phyloP scores from a whole-genome alignment of 805 yeast genomes.

The Zygosaccharomyces kombuchaensis region DNA sequence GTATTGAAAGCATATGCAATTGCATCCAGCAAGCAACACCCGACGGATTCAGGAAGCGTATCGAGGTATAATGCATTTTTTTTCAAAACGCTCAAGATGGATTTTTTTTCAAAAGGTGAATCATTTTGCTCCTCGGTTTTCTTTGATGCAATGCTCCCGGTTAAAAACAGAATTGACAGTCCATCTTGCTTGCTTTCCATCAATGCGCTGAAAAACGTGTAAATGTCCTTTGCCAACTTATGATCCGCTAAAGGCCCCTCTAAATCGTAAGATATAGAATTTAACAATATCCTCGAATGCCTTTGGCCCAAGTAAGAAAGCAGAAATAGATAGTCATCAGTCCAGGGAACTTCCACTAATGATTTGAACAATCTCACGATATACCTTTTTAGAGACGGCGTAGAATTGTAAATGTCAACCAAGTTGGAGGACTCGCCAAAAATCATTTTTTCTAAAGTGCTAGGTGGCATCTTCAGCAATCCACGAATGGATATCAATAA shows the following conservation, averaged over 20 bases:
- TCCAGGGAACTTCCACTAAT: constrained; percentile 55
- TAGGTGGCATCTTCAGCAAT: constrained; percentile 45
- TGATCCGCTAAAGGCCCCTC: constrained; percentile 51
- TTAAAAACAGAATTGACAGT: constrained; percentile 61
- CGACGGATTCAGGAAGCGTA: constrained; percentile 56
- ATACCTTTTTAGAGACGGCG: constrained; percentile 43
- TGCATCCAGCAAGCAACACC: constrained; percentile 65
- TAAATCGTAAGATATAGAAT: constrained; percentile 58
- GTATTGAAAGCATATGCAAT: constrained; percentile 70
- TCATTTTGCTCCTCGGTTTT: constrained; percentile 15
- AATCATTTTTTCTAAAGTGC: constrained; percentile 59
- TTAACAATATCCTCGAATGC: constrained; percentile 54
- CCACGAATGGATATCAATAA: constrained; percentile 56
- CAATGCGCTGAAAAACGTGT: constrained; percentile 62
- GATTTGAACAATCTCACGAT: constrained; percentile 55
- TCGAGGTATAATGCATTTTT: constrained; percentile 48
- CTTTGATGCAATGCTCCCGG: constrained; percentile 43
- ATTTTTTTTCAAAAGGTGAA: constrained; percentile 19
- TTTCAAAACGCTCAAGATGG: constrained; percentile 55
- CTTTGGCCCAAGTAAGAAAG: constrained; percentile 74
- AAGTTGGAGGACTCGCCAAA: constrained; percentile 54
- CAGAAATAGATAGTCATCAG: constrained; percentile 65
- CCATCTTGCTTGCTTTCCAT: constrained; percentile 76
- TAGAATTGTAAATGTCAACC: constrained; percentile 53
- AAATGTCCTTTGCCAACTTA: constrained; percentile 49